phyloP scores from a whole-genome alignment of 2,329 filamentous ascomycete species.

The Apiospora sp. region DNA sequence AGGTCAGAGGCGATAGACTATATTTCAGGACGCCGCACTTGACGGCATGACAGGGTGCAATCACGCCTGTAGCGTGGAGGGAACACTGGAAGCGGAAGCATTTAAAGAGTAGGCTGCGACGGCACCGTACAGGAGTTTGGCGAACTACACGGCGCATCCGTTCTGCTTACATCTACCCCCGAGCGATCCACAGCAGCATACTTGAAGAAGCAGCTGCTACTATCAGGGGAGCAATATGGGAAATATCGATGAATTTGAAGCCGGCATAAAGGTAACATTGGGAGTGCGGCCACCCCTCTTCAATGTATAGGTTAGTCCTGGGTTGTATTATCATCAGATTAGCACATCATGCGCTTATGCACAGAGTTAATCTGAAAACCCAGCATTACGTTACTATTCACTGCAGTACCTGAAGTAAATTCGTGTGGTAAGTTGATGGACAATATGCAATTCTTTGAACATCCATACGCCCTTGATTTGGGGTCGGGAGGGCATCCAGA shows the following conservation, averaged over 20 bases:
- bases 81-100: not conserved
- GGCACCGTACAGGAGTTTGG: conserved; percentile 2
- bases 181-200: not conserved
- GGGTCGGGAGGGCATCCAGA: not conserved
- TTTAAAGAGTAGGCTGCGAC: not conserved
- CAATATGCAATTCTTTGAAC: not conserved
- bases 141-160: not conserved
- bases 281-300: not conserved
- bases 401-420: not conserved
- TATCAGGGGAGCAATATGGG: not conserved
- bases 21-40: not conserved
- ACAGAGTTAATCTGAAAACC: not conserved
- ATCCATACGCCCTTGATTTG: not conserved
- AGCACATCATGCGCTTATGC: too few relatives aligned
- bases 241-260: not conserved
- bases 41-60: not conserved
- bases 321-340: not conserved
- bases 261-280: not conserved
- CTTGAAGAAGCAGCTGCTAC: not conserved
- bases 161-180: not conserved
- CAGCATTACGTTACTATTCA: not conserved
- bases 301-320: not conserved
- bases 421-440: not conserved
- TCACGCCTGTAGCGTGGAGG: not conserved
- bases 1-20: not conserved